Evolutionary conservation across 192 early-diverging fungal species (phyloP).

Genomic region (Coemansia sp.): DNA sequence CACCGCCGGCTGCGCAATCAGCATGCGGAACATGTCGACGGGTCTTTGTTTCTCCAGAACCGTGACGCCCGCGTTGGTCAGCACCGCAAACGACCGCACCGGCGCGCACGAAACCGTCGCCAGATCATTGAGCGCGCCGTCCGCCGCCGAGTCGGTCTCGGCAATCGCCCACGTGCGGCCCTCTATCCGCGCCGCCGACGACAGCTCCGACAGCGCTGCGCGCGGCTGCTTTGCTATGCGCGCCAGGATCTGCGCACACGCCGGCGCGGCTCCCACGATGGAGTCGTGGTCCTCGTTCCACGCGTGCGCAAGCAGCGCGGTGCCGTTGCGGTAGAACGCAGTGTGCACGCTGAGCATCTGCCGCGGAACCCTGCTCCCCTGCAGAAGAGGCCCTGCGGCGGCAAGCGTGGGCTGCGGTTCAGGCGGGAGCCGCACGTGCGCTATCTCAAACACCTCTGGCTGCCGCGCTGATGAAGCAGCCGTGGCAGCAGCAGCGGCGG

Average conservation of each 20-base stretch:
- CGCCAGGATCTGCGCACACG: conserved; percentile 61
- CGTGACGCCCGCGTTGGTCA: conserved; percentile 75
- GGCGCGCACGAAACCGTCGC: conserved; percentile 59
- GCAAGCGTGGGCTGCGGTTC: conserved; percentile 41
- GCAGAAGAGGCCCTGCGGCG: conserved; percentile 8
- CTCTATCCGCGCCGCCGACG: conserved; percentile 58
- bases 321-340: conserved; percentile 66
- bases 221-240: conserved; percentile 33
- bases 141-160: conserved; percentile 44
- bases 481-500: conserved; percentile 1
- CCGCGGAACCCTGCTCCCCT: conserved; percentile 1
- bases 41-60: conserved; percentile 75
- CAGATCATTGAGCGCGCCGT: conserved; percentile 65
- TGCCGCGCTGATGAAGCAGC: conserved; percentile 11
- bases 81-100: conserved; percentile 66
- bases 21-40: conserved; percentile 67
- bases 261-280: conserved; percentile 62
- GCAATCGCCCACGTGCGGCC: conserved; percentile 85
- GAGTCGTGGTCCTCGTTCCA: conserved; percentile 71
- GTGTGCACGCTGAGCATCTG: conserved; percentile 59
- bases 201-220: conserved; percentile 53
- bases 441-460: conserved; percentile 63
- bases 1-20: conserved; percentile 56
- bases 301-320: conserved; percentile 66
- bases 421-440: conserved; percentile 73